Evolutionary conservation across 768 basidiomycete genomes (phyloP).

Genomic region (Leccinellum luteum): DNA sequence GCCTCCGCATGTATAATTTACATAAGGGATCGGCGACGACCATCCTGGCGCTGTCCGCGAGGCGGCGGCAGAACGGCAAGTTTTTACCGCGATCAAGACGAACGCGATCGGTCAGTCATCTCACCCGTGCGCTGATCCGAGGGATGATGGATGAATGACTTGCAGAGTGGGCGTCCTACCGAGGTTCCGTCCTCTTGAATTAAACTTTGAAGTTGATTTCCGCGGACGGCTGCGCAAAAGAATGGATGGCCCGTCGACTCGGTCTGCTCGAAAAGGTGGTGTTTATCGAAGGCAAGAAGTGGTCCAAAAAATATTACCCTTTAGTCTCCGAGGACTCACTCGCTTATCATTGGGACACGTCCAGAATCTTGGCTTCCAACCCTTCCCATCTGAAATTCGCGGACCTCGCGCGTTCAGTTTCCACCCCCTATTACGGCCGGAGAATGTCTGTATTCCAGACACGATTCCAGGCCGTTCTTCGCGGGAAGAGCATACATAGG

Average conservation of each 20-base stretch:
- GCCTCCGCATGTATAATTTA: constrained; percentile 56
- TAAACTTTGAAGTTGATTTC: constrained; percentile 70
- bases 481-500: constrained; percentile 55
- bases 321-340: background rate
- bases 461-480: constrained; percentile 64
- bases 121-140: constrained; percentile 5
- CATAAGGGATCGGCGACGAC: constrained; percentile 48
- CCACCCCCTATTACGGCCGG: constrained; percentile 63
- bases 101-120: constrained; percentile 50
- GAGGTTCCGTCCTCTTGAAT: constrained; percentile 46
- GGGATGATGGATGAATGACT: constrained; percentile 16
- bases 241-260: constrained; percentile 61
- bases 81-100: constrained; percentile 74
- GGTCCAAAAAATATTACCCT: background rate
- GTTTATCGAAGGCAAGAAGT: constrained; percentile 56
- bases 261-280: constrained; percentile 59
- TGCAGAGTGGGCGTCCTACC: constrained; percentile 48
- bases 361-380: constrained; percentile 58
- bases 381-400: constrained; percentile 61
- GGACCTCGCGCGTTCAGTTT: constrained; percentile 50
- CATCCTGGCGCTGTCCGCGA: constrained; percentile 45
- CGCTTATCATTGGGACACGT: background rate
- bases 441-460: constrained; percentile 60
- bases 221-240: constrained; percentile 68
- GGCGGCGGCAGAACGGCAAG: constrained; percentile 53